A percentile compares a stretch with the other conserved stretches of the same genome.
Conservation (phyloP, 768 basidiomycete genomes). For the Pulveroboletus sp. region DNA sequence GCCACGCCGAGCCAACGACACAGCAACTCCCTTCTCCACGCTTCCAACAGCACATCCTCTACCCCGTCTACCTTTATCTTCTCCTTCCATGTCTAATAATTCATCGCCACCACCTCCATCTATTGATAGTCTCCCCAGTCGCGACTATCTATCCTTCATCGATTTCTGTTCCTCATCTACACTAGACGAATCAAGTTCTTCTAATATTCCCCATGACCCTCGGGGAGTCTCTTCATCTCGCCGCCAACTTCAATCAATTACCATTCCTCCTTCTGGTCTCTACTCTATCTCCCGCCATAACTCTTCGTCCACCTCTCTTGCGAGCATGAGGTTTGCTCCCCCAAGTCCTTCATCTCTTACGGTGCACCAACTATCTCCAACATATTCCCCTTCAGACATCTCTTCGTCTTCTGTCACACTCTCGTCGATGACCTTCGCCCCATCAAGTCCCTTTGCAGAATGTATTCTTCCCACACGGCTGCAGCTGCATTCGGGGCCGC, state of each 20-base stretch:
- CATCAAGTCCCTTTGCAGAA: conserved; percentile 22
- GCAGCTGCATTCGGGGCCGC: conserved; percentile 21
- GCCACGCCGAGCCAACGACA: conserved; percentile 26
- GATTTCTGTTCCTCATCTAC: conserved; percentile 37
- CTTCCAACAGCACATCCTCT: conserved; percentile 32
- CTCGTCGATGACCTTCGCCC: conserved; percentile 29
- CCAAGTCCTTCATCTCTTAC: conserved; percentile 20
- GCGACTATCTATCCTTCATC: conserved; percentile 43
- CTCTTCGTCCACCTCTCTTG: conserved; percentile 22
- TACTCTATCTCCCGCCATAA: conserved; percentile 14
- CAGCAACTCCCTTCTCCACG: conserved; percentile 40
- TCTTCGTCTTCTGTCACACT: conserved; percentile 19
- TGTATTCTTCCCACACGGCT: neutral
- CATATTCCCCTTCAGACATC: conserved; percentile 1
- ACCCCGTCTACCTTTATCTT: conserved; percentile 22
- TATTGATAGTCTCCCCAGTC: conserved; percentile 23
- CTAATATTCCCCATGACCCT: conserved; percentile 1
- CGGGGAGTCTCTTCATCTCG: conserved; percentile 6
- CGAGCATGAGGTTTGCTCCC: conserved; percentile 32
- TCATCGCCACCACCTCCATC: conserved; percentile 13
- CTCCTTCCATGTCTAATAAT: conserved; percentile 17
- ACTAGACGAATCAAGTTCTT: conserved; percentile 10
- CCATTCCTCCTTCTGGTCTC: conserved; percentile 15
- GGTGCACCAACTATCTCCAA: conserved; percentile 10
- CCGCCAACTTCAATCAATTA: conserved; percentile 16